Evolutionary conservation across 352 stramenopile species (phyloP).

Genomic region (Phytopythium aichiense): DNA sequence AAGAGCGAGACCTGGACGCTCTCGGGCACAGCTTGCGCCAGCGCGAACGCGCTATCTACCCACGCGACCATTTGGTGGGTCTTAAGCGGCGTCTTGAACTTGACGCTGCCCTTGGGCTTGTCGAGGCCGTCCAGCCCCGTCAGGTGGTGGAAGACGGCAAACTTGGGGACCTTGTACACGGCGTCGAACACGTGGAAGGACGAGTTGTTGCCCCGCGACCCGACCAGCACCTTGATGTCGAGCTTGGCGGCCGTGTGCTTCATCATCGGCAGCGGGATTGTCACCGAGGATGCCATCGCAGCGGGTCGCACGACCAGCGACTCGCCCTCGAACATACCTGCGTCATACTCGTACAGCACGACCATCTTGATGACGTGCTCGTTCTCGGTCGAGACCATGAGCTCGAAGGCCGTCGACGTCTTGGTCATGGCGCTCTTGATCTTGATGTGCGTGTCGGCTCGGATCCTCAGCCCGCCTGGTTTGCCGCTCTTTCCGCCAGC

Average conservation of each 20-base stretch:
- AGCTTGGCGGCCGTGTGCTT: conserved; percentile 69
- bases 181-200: conserved; percentile 89
- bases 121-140: conserved; percentile 9
- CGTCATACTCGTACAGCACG: conserved; percentile 82
- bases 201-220: conserved; percentile 67
- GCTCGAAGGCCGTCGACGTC: conserved; percentile 55
- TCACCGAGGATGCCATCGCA: conserved; percentile 36
- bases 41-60: conserved; percentile 61
- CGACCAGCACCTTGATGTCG: conserved; percentile 74
- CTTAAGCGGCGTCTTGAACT: conserved; percentile 70
- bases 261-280: conserved; percentile 49
- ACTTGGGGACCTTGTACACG: conserved; percentile 76
- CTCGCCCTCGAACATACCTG: conserved; percentile 84
- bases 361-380: conserved; percentile 88
- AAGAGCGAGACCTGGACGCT: conserved; percentile 36
- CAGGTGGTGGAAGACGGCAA: conserved; percentile 77
- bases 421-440: conserved; percentile 55
- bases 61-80: conserved; percentile 68
- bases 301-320: conserved; percentile 63
- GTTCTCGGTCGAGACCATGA: conserved; percentile 81
- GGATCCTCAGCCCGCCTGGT: conserved; percentile 38
- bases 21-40: conserved; percentile 37
- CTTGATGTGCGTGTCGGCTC: conserved; percentile 51
- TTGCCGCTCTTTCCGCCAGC: conserved; percentile 29
- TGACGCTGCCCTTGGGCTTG: conserved; percentile 46